These are phyloP conservation scores for Amanita thiersii DNA, from an alignment of 768 basidiomycete genomes.

Conservation along the genomic window DNA sequence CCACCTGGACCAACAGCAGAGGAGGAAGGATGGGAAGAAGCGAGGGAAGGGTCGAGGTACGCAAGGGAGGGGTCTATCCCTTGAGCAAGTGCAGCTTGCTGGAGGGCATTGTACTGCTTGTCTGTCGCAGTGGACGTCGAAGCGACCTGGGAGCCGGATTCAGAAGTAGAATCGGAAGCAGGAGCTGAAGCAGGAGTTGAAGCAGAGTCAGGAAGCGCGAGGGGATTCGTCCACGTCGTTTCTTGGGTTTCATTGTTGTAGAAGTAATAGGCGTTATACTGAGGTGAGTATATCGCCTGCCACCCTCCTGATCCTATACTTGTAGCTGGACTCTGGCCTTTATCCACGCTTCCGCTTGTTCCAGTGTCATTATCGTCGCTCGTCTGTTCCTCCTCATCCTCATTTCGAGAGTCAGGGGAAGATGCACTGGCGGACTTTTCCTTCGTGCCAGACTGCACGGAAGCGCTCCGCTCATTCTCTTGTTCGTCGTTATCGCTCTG, in stretches of 20 bases:
- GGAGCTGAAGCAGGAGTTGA: constrained; percentile 17
- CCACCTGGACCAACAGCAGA: constrained; percentile 24
- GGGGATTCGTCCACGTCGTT: constrained; percentile 81
- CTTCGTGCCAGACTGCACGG: too few relatives aligned
- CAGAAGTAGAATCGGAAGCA: constrained; percentile 15
- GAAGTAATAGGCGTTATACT: constrained; percentile 81
- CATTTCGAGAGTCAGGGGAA: background rate
- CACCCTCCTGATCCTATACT: constrained; percentile 30
- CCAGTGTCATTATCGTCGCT: background rate
- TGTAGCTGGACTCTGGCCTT: constrained; percentile 3
- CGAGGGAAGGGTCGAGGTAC: constrained; percentile 68
- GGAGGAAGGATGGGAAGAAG: constrained; percentile 20
- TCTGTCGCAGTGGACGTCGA: constrained; percentile 17
- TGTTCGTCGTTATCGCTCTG: background rate
- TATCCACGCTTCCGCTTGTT: background rate
- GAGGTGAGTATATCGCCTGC: constrained; percentile 78
- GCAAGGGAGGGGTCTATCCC: constrained; percentile 83
- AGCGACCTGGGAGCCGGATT: constrained; percentile 15
- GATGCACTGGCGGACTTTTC: background rate
- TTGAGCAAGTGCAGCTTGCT: constrained; percentile 65
- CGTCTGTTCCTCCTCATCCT: background rate
- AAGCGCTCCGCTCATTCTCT: too few relatives aligned
- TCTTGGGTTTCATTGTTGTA: constrained; percentile 67
- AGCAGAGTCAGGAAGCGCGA: constrained; percentile 30
- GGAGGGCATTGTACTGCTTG: constrained; percentile 40